These are phyloP conservation scores for Coemansia sp. DNA, from an alignment of 192 early-diverging fungal genomes.

Conservation along the genomic window DNA sequence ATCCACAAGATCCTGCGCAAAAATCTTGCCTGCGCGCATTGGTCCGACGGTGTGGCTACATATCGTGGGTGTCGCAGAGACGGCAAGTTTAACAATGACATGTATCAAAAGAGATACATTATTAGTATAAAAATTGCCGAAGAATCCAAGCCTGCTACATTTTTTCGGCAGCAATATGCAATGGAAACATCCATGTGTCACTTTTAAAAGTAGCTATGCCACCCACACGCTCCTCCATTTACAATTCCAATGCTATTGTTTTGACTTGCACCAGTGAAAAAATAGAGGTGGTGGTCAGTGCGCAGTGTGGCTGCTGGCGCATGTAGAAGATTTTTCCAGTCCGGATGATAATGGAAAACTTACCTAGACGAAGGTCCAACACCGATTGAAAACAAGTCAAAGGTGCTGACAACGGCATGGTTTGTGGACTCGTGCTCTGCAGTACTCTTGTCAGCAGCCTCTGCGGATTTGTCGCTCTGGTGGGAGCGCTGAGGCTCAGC, in stretches of 20 bases:
- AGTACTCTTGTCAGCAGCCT: constrained; percentile 17
- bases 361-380: constrained; percentile 87
- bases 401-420: constrained; percentile 90
- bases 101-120: not conserved
- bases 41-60: constrained; percentile 89
- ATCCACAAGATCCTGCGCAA: constrained; percentile 80
- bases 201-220: not conserved
- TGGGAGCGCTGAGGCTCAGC: constrained; percentile 35
- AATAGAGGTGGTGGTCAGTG: constrained; percentile 25
- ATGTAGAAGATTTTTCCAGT: constrained; percentile 9
- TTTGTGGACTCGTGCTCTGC: constrained; percentile 42
- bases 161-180: not conserved
- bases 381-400: constrained; percentile 95
- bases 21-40: constrained; percentile 95
- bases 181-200: constrained; percentile 3
- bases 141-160: not conserved
- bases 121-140: not conserved
- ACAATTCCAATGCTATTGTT: no score
- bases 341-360: constrained; percentile 4
- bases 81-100: not conserved
- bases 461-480: constrained; percentile 2
- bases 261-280: not conserved
- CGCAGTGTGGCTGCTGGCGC: constrained; percentile 11
- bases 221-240: not conserved
- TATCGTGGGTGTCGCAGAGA: not conserved